Base-by-base conservation (phyloP, 129 eudicot genomes). In the Flaveria brownii region DNA sequence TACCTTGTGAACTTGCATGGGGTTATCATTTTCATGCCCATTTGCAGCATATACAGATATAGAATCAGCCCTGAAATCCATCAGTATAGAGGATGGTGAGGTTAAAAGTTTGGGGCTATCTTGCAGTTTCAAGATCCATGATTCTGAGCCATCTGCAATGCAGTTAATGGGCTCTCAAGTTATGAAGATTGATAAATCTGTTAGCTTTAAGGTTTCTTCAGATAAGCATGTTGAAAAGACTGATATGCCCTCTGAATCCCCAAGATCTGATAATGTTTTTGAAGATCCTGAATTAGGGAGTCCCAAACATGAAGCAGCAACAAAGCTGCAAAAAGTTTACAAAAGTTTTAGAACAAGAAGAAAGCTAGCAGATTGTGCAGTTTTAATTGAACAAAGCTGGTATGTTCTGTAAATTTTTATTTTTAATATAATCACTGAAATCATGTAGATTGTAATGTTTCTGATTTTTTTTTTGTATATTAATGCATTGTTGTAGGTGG, bases 291-390 rank as follows among this genome's bases (percentile, higher is more conserved):
- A 82, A 20, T 69, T 80, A 8, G 84, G 80, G 67, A 89, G 80
- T 73, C 98, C 98, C 26, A 91, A 89, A 77, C 88, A 94, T 60
- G 92, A 91, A 76, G 99, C 99, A 23, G 99, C 99, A 16, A 73
- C 88, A 45, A 95, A 87, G 89, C 79, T 95, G 79, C 99, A 95
- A 81, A 95, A 95, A 68, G 99, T 95, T 62, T 95, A 95, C 76
- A 95, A 95, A 70, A 95, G 99, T 84, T 95, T 91, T 67, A 80
- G 99, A 55, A 95, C 99, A 11, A 78, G 99, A 83, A 73, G 99
- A 85, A 95, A 87, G 91, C 87, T 95, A 14, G 99, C 99, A 6
- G 97, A 95, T 84, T 91, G 97, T 79, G 97, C 99, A 30, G 97
- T 95, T 74, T 77, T 95, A 26, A 87, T 91, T 55, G 99, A 95